Evolutionary conservation across 2,329 filamentous ascomycete species (phyloP).

Genomic region (Monilinia aucupariae): DNA sequence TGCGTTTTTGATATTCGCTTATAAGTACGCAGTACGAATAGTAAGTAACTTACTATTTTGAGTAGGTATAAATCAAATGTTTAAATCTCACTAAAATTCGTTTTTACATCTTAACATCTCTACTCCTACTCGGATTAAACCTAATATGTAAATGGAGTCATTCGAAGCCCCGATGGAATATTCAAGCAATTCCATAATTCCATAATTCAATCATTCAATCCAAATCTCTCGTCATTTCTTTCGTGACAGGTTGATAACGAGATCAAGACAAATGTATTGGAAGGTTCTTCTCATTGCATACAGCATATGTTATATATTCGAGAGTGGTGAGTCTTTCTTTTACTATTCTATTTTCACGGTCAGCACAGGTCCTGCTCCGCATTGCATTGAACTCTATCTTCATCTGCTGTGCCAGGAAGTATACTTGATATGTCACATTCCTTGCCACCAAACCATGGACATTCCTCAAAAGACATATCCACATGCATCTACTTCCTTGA

Average conservation of each 20-base stretch:
- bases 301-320: background rate
- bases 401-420: background rate
- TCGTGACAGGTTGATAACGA: no score
- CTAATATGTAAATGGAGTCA: no score
- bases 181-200: background rate
- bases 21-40: no score
- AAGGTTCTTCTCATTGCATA: background rate
- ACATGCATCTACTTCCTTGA: constrained; percentile 1
- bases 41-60: no score
- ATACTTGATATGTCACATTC: constrained; percentile 3
- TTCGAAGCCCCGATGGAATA: background rate
- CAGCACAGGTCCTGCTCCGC: background rate
- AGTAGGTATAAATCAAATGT: no score
- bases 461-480: constrained; percentile 9
- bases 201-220: no score
- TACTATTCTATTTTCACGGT: background rate
- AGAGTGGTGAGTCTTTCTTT: background rate
- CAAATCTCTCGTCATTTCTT: no score
- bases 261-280: no score
- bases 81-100: no score
- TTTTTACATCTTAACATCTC: no score
- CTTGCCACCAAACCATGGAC: background rate
- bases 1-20: no score
- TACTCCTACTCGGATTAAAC: no score
- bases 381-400: background rate